Evolutionary conservation across 768 basidiomycete species (phyloP), one percentile per base, ranked within the genome.

Genomic region (Amanita exitialis): DNA sequence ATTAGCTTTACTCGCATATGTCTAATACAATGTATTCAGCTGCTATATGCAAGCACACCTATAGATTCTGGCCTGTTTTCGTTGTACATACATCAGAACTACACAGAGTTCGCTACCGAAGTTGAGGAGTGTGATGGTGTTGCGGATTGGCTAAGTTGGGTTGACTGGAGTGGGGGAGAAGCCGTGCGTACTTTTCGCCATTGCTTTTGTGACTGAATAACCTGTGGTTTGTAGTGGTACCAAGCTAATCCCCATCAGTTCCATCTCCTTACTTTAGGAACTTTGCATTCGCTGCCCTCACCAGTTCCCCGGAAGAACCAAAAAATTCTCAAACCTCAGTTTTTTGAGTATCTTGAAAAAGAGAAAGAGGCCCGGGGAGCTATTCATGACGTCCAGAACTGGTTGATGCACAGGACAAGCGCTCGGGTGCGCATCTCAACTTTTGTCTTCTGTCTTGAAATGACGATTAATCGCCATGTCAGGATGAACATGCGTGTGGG

Each of bases 21-120:
- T 28, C 9, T 27, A 41, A 38, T 20, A 47, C 15, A 54, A 12
- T 44, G 35, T 37, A 44, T 35, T n/a, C 44, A 93, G 91, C 63
- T 64, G 9, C 66, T 97, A 3, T 88, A 86, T 61, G 79, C 84
- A 1, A 86, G 91, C 61, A 87, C 87, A 0, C 92, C 95, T 0
- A 85, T 98, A 49, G 96, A 99, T 65, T 82, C 90, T 1, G 90
- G 89, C 1, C 70, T 97, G 1, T 86, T 93, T 55, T 84, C 85
- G 2, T 66, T 95, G 6, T 99, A 97, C 62, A 73, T 94, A 7
- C 96, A 99, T 57, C 93, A 98, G 64, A 98, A 96, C 61, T 91
- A 94, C 57, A 76, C 84, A 0, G 83, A 85, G 51, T 98, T 90
- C 60, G 93, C 89, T 60, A 69, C 75, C 37, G 79, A 84, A 34